phyloP scores from a whole-genome alignment of 129 eudicot species.

The Flaveria linearis region DNA sequence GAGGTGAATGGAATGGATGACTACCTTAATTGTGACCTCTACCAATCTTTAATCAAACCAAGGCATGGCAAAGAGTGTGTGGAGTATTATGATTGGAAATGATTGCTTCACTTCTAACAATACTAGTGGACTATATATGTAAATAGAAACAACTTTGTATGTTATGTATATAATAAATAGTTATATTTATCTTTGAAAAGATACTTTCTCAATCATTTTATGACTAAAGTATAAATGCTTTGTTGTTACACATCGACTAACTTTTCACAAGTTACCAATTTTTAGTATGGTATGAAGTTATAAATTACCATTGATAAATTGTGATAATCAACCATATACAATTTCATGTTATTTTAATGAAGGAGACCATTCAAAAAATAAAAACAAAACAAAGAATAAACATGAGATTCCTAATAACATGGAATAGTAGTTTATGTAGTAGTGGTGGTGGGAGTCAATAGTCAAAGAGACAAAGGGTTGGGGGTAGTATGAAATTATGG shows the following conservation, averaged over 20 bases:
- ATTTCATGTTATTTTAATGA: not conserved
- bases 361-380: not conserved
- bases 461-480: constrained; percentile 46
- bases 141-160: not conserved
- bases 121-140: constrained; percentile 10
- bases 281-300: not conserved
- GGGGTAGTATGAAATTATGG: constrained; percentile 44
- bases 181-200: not conserved
- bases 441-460: constrained; percentile 42
- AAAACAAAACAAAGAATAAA: not conserved
- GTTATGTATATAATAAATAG: not conserved
- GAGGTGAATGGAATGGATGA: constrained; percentile 37
- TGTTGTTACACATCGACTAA: not conserved
- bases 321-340: not conserved
- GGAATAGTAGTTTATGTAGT: constrained; percentile 21
- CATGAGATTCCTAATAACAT: constrained; percentile 30
- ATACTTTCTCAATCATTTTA: not conserved
- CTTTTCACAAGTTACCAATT: not conserved
- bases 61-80: constrained; percentile 33
- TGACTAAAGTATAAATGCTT: not conserved
- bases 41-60: constrained; percentile 30
- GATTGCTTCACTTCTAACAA: not conserved
- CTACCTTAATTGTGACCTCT: constrained; percentile 37
- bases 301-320: not conserved
- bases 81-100: constrained; percentile 15